Conservation (phyloP, 2,329 filamentous ascomycete genomes). For the Alternaria triticimaculans region DNA sequence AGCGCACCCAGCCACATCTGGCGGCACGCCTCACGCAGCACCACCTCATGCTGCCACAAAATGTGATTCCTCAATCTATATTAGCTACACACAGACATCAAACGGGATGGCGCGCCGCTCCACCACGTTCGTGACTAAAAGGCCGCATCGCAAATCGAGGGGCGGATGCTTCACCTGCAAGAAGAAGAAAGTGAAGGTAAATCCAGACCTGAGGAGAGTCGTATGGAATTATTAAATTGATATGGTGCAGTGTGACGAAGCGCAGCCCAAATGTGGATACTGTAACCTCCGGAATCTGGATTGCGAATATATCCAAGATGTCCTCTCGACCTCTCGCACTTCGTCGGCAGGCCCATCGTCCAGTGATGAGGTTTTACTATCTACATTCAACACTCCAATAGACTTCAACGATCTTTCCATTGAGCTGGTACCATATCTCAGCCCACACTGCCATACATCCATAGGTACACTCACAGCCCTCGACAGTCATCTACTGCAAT, state of each 20-base stretch:
- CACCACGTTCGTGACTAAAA: constrained; percentile 41
- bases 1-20: neutral
- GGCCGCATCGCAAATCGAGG: constrained; percentile 41
- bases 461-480: constrained; percentile 26
- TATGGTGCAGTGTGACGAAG: constrained; percentile 38
- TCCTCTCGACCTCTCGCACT: constrained; percentile 3
- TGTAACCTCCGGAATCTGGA: constrained; percentile 31
- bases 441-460: constrained; percentile 27
- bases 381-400: neutral
- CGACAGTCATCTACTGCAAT: constrained; percentile 33
- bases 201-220: neutral
- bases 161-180: constrained; percentile 43
- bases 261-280: constrained; percentile 35
- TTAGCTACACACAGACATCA: neutral
- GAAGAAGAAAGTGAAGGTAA: constrained; percentile 45
- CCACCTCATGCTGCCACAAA: neutral
- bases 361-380: neutral
- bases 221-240: neutral
- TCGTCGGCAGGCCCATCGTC: neutral
- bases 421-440: constrained; percentile 20
- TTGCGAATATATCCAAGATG: constrained; percentile 32
- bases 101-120: constrained; percentile 32
- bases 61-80: neutral
- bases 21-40: neutral
- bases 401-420: constrained; percentile 25